phyloP scores from a whole-genome alignment of 768 basidiomycete genomes.

The Leccinum disarticulatum region DNA sequence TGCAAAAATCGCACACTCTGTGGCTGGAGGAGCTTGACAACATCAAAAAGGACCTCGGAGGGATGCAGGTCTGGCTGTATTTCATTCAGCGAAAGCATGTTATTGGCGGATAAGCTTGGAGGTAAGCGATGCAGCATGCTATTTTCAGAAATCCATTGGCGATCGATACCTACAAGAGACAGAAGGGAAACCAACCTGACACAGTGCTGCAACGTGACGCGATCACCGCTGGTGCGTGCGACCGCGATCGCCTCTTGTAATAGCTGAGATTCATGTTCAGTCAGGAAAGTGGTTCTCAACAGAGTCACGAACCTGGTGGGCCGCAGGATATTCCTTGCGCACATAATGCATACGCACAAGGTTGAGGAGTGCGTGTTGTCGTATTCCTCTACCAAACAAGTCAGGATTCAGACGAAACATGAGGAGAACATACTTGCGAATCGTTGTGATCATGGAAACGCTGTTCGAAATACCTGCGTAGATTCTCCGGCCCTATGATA shows the following conservation, averaged over 20 bases:
- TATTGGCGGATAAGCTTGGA: conserved; percentile 34
- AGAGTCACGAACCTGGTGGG: conserved; percentile 52
- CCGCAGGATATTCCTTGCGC: conserved; percentile 64
- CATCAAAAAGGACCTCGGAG: conserved; percentile 73
- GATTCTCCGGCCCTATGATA: conserved; percentile 63
- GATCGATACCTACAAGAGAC: conserved; percentile 12
- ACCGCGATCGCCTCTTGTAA: conserved; percentile 75
- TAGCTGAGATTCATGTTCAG: conserved; percentile 42
- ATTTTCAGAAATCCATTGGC: conserved; percentile 8
- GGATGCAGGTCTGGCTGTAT: conserved; percentile 77
- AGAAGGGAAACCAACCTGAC: conserved; percentile 52
- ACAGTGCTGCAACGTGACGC: conserved; percentile 72
- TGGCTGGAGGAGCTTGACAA: conserved; percentile 71
- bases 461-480: conserved; percentile 82
- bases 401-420: neutral
- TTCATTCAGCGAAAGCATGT: conserved; percentile 61
- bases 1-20: conserved; percentile 46
- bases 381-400: conserved; percentile 54
- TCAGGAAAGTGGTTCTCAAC: neutral
- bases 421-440: conserved; percentile 52
- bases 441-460: conserved; percentile 79
- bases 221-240: conserved; percentile 72
- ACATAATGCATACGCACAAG: conserved; percentile 77
- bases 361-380: conserved; percentile 78
- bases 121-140: conserved; percentile 77